A percentile compares a stretch with the other conserved stretches of the same genome.
Conservation (phyloP, 1,139 yeast genomes). For the Geotrichum reessii region DNA sequence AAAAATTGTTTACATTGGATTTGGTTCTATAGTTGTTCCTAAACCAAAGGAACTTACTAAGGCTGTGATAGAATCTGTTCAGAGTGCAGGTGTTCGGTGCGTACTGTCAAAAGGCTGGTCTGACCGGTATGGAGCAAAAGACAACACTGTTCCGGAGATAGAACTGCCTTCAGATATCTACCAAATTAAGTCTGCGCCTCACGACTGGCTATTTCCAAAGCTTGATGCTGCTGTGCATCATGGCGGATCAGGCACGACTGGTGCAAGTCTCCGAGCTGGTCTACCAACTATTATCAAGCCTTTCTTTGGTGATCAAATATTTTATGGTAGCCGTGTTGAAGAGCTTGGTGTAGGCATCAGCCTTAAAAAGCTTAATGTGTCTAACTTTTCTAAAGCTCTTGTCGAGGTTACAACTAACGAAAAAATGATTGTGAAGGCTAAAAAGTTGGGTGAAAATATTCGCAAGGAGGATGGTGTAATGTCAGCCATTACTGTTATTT, state of each 20-base stretch:
- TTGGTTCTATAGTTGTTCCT: constrained; percentile 89
- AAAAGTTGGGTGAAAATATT: constrained; percentile 54
- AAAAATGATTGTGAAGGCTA: constrained; percentile 62
- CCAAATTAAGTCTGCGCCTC: constrained; percentile 75
- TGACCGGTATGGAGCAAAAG: constrained; percentile 48
- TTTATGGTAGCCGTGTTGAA: constrained; percentile 80
- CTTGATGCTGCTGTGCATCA: constrained; percentile 95
- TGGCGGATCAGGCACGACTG: constrained; percentile 97
- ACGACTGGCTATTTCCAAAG: constrained; percentile 87
- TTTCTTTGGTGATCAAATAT: constrained; percentile 93
- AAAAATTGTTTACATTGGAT: constrained; percentile 84
- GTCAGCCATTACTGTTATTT: constrained; percentile 68
- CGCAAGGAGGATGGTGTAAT: constrained; percentile 73
- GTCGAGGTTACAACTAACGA: constrained; percentile 60
- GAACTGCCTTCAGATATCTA: constrained; percentile 63
- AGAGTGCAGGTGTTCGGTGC: constrained; percentile 75
- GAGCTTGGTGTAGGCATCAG: constrained; percentile 85
- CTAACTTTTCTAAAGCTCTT: constrained; percentile 60
- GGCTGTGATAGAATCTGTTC: constrained; percentile 73
- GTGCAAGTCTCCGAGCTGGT: constrained; percentile 82
- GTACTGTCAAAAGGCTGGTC: constrained; percentile 95
- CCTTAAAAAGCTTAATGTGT: constrained; percentile 60
- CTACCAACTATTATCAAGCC: constrained; percentile 88
- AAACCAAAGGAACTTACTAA: constrained; percentile 72
- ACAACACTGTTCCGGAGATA: constrained; percentile 38